A percentile compares a stretch with the other conserved stretches of the same genome.
Conservation (phyloP, 805 yeast species). For the Diddensiella santjacobensis region DNA sequence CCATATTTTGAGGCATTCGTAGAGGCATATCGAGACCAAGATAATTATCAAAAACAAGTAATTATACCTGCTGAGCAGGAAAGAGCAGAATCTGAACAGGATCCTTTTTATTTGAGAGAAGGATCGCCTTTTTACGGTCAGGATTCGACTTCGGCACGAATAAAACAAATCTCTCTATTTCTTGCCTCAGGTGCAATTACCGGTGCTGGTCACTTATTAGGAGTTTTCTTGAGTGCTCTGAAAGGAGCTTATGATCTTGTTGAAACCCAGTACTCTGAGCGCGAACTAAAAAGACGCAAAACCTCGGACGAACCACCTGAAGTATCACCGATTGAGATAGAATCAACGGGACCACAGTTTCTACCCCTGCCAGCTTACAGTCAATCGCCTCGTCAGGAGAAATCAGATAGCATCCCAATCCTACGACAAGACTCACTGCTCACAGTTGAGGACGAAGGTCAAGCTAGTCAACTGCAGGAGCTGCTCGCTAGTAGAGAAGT, state of each 20-base stretch:
- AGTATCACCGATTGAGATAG: background rate
- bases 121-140: too few relatives aligned
- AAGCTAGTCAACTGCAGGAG: background rate
- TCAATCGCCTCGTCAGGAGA: background rate
- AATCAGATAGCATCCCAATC: too few relatives aligned
- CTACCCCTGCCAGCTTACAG: background rate
- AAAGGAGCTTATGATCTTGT: background rate
- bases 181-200: background rate
- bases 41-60: background rate
- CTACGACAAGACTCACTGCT: background rate
- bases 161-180: background rate
- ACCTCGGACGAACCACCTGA: background rate
- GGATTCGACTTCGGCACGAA: background rate
- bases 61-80: background rate
- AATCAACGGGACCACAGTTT: background rate
- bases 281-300: background rate
- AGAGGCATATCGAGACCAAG: background rate
- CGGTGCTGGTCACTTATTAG: background rate
- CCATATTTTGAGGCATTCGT: conserved; percentile 2
- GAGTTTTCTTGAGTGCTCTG: background rate
- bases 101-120: too few relatives aligned
- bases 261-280: background rate
- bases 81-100: background rate
- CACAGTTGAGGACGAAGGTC: background rate
- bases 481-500: background rate